phyloP scores from a whole-genome alignment of 306 rosid species.

The Fagus crenata region DNA sequence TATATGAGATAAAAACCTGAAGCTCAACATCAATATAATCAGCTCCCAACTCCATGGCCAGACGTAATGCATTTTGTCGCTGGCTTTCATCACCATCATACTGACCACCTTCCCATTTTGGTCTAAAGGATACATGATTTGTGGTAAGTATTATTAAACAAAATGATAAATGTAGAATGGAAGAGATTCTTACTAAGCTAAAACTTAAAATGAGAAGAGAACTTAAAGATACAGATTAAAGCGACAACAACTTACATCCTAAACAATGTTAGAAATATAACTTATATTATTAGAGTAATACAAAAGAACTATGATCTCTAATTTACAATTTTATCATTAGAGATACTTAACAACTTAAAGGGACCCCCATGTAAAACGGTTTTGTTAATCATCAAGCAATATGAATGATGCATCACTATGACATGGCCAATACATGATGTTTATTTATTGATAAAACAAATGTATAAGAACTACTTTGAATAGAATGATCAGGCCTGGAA shows the following conservation, averaged over 20 bases:
- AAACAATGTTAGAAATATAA: neutral
- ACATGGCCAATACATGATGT: neutral
- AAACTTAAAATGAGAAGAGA: neutral
- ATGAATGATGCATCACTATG: neutral
- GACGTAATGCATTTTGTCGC: slow-evolving; percentile 45
- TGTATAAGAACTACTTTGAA: neutral
- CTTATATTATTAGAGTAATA: neutral
- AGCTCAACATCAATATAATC: slow-evolving; percentile 64
- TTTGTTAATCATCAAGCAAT: neutral
- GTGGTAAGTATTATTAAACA: neutral
- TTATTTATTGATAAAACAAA: neutral
- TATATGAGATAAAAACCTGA: slow-evolving; percentile 31
- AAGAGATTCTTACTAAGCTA: neutral
- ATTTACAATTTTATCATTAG: neutral
- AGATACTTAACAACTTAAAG: neutral
- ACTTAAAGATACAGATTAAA: neutral
- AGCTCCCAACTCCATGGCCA: slow-evolving; percentile 53
- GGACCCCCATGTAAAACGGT: neutral
- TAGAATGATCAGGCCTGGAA: neutral
- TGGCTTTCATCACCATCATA: slow-evolving; percentile 56
- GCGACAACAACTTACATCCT: neutral
- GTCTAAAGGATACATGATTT: slow-evolving; percentile 38
- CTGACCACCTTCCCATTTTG: slow-evolving; percentile 66
- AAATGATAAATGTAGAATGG: neutral
- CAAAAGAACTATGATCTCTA: neutral